Conservation (phyloP, 148 eudicot genomes). For the Rhododendron griersonianum region DNA sequence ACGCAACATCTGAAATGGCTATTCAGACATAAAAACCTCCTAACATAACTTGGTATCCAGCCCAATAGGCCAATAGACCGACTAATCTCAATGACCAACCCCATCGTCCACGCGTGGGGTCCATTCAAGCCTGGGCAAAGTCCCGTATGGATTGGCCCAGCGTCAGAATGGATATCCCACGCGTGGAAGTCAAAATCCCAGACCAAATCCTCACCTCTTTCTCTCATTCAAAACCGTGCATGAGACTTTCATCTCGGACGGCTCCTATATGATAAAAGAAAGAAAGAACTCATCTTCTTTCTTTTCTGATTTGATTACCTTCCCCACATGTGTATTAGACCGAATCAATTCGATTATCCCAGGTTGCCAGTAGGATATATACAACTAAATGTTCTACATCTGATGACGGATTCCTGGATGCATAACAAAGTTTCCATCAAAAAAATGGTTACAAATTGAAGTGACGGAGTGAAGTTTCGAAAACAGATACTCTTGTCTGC, state of each 20-base stretch:
- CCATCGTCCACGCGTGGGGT: background rate
- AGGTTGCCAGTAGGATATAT: background rate
- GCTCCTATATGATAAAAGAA: background rate
- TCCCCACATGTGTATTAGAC: background rate
- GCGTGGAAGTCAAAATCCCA: background rate
- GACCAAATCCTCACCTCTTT: background rate
- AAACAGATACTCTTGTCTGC: background rate
- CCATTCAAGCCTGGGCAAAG: background rate
- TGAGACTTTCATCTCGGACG: background rate
- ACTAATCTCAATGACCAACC: background rate
- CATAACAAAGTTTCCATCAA: background rate
- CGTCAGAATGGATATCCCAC: background rate
- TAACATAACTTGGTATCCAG: background rate
- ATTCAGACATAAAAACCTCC: background rate
- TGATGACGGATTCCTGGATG: background rate
- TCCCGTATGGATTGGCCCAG: background rate
- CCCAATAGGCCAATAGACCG: background rate
- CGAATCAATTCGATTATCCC: background rate
- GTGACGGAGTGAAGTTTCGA: background rate
- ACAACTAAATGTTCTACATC: background rate
- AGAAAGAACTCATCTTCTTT: background rate
- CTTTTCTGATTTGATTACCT: background rate
- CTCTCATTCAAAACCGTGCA: background rate
- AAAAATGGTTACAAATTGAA: background rate
- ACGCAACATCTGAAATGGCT: background rate